These are phyloP conservation scores for Escovopsis sp. DNA, from an alignment of 2,329 filamentous ascomycete genomes.

Conservation along the genomic window DNA sequence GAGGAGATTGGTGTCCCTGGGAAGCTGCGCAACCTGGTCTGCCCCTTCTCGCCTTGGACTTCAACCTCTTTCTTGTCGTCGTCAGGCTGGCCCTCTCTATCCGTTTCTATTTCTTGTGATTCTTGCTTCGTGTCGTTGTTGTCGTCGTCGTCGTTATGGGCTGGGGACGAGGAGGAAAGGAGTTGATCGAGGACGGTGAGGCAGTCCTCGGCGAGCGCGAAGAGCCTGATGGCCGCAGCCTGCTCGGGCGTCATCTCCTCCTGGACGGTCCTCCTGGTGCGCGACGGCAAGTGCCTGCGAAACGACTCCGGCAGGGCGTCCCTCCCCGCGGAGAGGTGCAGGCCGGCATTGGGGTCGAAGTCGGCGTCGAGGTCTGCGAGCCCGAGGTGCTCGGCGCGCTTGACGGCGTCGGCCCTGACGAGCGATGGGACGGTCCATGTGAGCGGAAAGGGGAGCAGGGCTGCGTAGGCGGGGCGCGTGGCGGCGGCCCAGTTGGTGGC, in stretches of 20 bases:
- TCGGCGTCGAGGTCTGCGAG: constrained; percentile 55
- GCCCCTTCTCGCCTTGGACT: too few relatives aligned
- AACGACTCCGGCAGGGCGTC: constrained; percentile 26
- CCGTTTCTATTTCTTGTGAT: not conserved
- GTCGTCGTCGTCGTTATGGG: too few relatives aligned
- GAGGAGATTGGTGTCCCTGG: constrained; percentile 12
- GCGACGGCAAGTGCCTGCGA: constrained; percentile 20
- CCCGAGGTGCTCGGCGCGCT: constrained; percentile 54
- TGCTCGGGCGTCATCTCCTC: constrained; percentile 55
- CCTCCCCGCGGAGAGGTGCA: constrained; percentile 22
- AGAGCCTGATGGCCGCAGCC: constrained; percentile 59
- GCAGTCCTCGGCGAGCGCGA: constrained; percentile 55
- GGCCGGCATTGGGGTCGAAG: constrained; percentile 23
- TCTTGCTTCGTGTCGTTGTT: too few relatives aligned
- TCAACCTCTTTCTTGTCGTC: constrained; percentile 6
- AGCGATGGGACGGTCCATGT: constrained; percentile 74
- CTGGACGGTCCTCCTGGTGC: constrained; percentile 41
- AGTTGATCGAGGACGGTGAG: constrained; percentile 56
- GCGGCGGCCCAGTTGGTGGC: constrained; percentile 69
- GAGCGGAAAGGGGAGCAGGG: constrained; percentile 69
- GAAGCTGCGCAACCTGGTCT: constrained; percentile 15
- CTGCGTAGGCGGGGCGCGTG: constrained; percentile 69
- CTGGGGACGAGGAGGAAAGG: constrained; percentile 7
- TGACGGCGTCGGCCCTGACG: constrained; percentile 54
- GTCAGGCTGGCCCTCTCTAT: not conserved